Evolutionary conservation across 108 stramenopile genomes (phyloP).

Genomic region (Nitzschia sp.): DNA sequence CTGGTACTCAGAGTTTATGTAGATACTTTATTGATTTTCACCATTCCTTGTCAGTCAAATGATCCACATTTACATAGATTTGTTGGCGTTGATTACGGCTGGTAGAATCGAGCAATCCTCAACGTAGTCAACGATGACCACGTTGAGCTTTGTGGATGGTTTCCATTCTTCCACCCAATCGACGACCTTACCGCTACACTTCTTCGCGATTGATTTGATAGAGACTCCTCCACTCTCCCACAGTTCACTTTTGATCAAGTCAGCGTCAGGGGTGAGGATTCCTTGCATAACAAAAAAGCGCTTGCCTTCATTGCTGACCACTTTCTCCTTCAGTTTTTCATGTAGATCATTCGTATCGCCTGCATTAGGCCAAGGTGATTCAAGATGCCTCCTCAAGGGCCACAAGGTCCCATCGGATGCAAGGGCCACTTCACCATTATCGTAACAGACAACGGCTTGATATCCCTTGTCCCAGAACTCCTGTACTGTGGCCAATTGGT

Average conservation of each 20-base stretch:
- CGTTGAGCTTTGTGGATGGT: constrained; percentile 10
- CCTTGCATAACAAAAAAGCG: constrained; percentile 39
- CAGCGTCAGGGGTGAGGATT: constrained; percentile 35
- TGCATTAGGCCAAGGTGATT: constrained; percentile 37
- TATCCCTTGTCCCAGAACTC: constrained; percentile 29
- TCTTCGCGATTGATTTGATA: constrained; percentile 15
- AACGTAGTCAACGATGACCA: constrained; percentile 41
- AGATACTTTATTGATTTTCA: too few relatives aligned
- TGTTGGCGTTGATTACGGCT: constrained; percentile 30
- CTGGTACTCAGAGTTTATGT: too few relatives aligned
- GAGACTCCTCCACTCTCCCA: constrained; percentile 23
- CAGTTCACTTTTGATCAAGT: constrained; percentile 38
- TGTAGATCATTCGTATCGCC: constrained; percentile 19
- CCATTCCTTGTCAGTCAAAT: too few relatives aligned
- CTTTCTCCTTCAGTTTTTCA: constrained; percentile 23
- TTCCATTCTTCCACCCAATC: constrained; percentile 43
- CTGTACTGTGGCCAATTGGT: constrained; percentile 8
- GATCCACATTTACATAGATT: not conserved
- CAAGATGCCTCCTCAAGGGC: constrained; percentile 4
- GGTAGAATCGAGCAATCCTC: constrained; percentile 29
- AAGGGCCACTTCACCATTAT: not conserved
- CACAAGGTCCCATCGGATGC: constrained; percentile 24
- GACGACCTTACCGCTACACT: constrained; percentile 17
- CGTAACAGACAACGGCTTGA: constrained; percentile 35
- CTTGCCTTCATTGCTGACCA: constrained; percentile 7